phyloP scores from a whole-genome alignment of 2,329 filamentous ascomycete genomes.

The Ciborinia camelliae region DNA sequence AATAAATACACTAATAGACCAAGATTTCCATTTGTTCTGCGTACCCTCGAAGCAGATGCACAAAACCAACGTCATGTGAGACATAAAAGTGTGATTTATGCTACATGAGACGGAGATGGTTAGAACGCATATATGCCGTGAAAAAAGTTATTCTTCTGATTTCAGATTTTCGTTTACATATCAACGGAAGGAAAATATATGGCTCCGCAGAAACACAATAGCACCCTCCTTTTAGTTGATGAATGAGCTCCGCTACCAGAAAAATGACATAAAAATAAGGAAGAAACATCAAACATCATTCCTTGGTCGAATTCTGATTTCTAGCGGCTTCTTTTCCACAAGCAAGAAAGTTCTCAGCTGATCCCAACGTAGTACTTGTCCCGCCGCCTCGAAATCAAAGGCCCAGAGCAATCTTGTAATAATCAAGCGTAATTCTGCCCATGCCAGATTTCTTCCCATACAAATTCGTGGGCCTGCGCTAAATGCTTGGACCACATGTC shows the following conservation, averaged over 20 bases:
- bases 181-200: too few relatives aligned
- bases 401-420: background rate
- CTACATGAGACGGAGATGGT: background rate
- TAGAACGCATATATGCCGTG: background rate
- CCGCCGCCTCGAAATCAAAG: background rate
- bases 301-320: background rate
- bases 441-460: background rate
- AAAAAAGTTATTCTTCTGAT: background rate
- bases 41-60: background rate
- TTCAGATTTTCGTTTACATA: too few relatives aligned
- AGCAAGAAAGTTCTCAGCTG: background rate
- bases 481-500: background rate
- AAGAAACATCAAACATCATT: background rate
- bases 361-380: background rate
- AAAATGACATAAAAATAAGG: too few relatives aligned
- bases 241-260: too few relatives aligned
- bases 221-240: too few relatives aligned
- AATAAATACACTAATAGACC: background rate
- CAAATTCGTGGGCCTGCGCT: background rate
- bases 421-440: background rate
- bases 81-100: background rate
- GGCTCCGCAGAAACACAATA: too few relatives aligned
- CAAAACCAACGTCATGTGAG: background rate
- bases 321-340: background rate
- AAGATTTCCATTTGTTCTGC: background rate